Base-by-base conservation (phyloP, 495 filamentous ascomycete species). In the Trichoderma parareesei region DNA sequence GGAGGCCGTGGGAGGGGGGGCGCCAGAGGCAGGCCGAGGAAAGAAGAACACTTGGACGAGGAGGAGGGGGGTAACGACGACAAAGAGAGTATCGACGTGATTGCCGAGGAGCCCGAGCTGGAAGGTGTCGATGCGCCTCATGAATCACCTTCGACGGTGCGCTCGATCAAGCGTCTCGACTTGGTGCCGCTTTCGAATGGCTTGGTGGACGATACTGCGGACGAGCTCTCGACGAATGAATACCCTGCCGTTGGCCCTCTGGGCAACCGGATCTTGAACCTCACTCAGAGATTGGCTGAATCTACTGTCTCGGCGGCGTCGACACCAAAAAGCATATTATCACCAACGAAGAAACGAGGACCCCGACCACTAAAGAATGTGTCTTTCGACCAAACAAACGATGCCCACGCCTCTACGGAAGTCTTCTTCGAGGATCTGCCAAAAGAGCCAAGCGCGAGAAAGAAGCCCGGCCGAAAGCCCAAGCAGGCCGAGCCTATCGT, bases 311-410 rank as follows among this genome's bases (percentile, higher is more conserved):
- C 61, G 5, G 38, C 41, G 8, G 14, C 61, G 6, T 44, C 42
- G 43, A 27, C 27, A 27, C 61, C 61, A 38, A 78, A 77, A 48
- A 75, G 78, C 11, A 81, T 81, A 48, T 62, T 79, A 48, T 72
- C 75, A 1, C 79, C 77, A 0, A 68, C 64, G 27, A 76, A 76
- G 70, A 68, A 68, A 46, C 73, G 66, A 64, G 37, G 46, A 3
- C 66, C 68, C 49, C 68, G 69, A 35, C 66, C 68, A 27, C 69
- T 59, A 33, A 81, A 81, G 67, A 79, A 66, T 53, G 79, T 80
- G 16, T 73, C 71, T 0, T 81, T 81, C 66, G 71, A 72, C 38
- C 67, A 71, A n/a, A 66, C 43, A 38, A 44, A 44, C 20, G 37
- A 59, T 10, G 69, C 65, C 16, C 67, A 71, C 8, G 68, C 68